Evolutionary conservation across 176 grass and related monocot genomes (phyloP).

Genomic region (Avena insularis): DNA sequence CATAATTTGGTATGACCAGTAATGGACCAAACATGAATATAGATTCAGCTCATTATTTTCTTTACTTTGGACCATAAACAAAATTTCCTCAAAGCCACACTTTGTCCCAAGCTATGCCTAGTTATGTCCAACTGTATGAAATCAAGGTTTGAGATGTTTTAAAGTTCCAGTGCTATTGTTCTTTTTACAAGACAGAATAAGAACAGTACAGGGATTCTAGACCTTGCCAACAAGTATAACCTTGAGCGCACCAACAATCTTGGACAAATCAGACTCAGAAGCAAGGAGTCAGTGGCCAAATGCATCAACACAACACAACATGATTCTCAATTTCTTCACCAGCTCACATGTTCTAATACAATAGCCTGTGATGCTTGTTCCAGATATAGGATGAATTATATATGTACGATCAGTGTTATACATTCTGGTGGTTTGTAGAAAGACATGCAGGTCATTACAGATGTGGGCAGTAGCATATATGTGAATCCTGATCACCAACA

Average conservation of each 20-base stretch:
- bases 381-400: background rate
- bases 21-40: background rate
- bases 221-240: background rate
- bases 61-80: background rate
- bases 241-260: background rate
- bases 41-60: background rate
- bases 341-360: background rate
- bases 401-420: background rate
- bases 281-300: background rate
- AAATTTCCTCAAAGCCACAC: background rate
- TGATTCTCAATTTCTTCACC: background rate
- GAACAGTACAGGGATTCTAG: background rate
- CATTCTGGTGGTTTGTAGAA: background rate
- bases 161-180: background rate
- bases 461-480: background rate
- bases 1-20: background rate
- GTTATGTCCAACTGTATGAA: background rate
- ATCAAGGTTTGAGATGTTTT: background rate
- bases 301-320: background rate
- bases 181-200: slow-evolving; percentile 9
- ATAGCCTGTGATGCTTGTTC: background rate
- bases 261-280: slow-evolving; percentile 2
- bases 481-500: background rate
- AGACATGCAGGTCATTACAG: slow-evolving; percentile 2
- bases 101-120: background rate